Base-by-base conservation (phyloP, 1,139 yeast species). In the Pichia sp. region DNA sequence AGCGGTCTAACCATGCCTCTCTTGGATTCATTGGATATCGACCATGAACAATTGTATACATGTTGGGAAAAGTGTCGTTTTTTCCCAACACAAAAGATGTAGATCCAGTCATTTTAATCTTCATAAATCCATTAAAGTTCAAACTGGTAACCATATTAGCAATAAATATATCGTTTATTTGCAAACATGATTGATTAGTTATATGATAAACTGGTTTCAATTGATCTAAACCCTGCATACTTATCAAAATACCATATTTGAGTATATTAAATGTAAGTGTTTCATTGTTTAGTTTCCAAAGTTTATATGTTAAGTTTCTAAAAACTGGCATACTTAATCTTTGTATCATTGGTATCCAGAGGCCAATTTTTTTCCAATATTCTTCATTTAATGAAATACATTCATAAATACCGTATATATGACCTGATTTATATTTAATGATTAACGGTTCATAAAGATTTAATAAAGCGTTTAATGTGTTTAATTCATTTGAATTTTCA, bases 51-150 rank as follows among this genome's bases (percentile, higher is more conserved):
- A 72, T 67, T 2, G 60, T 60, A 47, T 62, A 68, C 1, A 76
- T 66, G 12, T 61, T 56, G 0, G 83, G 80, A 54, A 79, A 79
- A 6, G 57, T 46, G 23, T 68, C 72, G 3, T 66, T 63, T 51
- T 74, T 77, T 39, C 82, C 72, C 30, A 79, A 56, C 0, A 79
- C 70, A 2, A 76, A 65, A 3, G 67, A 64, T 32, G 71, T 64
- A 25, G 71, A 61, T 2, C 80, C 71, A 7, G 73, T 68, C 1
- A 78, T 57, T 48, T 78, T 78, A 0, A 80, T 83, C 50, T 71
- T 73, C 35, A 79, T 55, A 29, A 77, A 58, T 46, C 74, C 76
- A 47, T 75, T 77, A 52, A 76, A 82, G 30, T 76, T 71, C 24
- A 79, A 56, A 4, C 76, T 62, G 10, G 75, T 64, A 40, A 78